Evolutionary conservation across 129 eudicot genomes (phyloP).

Genomic region (Erigeron canadensis): DNA sequence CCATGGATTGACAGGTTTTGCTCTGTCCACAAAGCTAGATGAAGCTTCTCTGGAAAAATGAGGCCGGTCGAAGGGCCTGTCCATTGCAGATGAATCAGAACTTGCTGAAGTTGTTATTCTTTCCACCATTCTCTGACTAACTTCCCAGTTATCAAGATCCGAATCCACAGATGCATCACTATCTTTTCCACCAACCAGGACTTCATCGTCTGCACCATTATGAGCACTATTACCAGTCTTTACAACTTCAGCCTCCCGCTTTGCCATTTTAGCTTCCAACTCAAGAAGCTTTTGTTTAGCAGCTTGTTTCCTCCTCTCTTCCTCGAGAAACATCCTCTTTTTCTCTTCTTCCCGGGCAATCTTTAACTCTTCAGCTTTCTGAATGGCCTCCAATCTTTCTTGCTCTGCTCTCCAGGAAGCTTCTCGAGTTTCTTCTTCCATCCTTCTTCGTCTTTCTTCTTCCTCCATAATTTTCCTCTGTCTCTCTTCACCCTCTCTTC

Average conservation of each 20-base stretch:
- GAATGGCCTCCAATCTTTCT: conserved; percentile 68
- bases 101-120: conserved; percentile 69
- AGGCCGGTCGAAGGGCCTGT: conserved; percentile 53
- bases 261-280: conserved; percentile 86
- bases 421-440: conserved; percentile 89
- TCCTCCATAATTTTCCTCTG: conserved; percentile 65
- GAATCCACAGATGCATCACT: conserved; percentile 42
- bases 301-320: conserved; percentile 91
- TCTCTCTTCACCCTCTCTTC: conserved; percentile 89
- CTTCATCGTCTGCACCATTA: conserved; percentile 49
- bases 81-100: conserved; percentile 60
- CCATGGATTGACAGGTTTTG: conserved; percentile 69
- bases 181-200: conserved; percentile 41
- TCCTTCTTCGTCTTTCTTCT: conserved; percentile 64
- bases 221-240: conserved; percentile 36
- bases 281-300: conserved; percentile 93
- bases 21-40: conserved; percentile 53
- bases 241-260: conserved; percentile 50
- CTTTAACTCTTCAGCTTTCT: conserved; percentile 73
- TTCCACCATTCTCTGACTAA: conserved; percentile 83
- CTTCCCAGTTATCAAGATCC: conserved; percentile 81
- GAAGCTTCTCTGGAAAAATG: conserved; percentile 47
- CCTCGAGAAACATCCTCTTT: conserved; percentile 60
- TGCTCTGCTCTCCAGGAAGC: conserved; percentile 94
- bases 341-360: conserved; percentile 87